Evolutionary conservation across 768 basidiomycete species (phyloP), one percentile per base, ranked within the genome.

Genomic region (Chalciporus pseudorubinellus): DNA sequence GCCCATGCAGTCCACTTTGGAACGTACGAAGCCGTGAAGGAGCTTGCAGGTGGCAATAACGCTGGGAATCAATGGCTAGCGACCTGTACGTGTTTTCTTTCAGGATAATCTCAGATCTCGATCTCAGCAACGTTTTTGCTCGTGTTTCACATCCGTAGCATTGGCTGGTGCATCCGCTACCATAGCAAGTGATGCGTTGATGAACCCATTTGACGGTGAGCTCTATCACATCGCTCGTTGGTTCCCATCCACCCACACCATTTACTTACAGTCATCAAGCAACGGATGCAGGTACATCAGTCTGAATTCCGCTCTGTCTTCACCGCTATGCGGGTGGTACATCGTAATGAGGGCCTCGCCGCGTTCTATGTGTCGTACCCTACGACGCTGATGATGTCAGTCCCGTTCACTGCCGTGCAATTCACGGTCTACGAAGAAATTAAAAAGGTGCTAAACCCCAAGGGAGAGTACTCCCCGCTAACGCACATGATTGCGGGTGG

Each of bases 331-430:
- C 79, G 80, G 20, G 84, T 85, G 12, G 89, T 99, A 46, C 93
- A 92, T 72, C 79, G 72, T 39, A 83, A 74, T 31, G 97, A 99
- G 72, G 97, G 97, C 34, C 67, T 97, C 41, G 61, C 73, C 33
- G 97, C 97, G 9, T 98, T 99, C 77, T 99, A 98, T 71, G 84
- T 99, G 52, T 99, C 97, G 5, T 99, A 99, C 71, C 97, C 97
- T 19, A 99, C 97, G 14, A 99, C 97, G 4, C 77, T 99, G 61
- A 91, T 83, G 57, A 98, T 99, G 79, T 87, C 92, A 40, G 89
- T 99, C 52, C 97, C 97, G 3, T 98, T 98, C 77, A 98, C 95
- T 59, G 97, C 97, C 48, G 95, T 94, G 43, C 97, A 99, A 69
- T 98, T 92, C 73, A 91, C 92, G 8, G 90, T 92, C 8, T 99